Evolutionary conservation across 805 yeast species (phyloP).

Genomic region (Candida cerambycidarum): DNA sequence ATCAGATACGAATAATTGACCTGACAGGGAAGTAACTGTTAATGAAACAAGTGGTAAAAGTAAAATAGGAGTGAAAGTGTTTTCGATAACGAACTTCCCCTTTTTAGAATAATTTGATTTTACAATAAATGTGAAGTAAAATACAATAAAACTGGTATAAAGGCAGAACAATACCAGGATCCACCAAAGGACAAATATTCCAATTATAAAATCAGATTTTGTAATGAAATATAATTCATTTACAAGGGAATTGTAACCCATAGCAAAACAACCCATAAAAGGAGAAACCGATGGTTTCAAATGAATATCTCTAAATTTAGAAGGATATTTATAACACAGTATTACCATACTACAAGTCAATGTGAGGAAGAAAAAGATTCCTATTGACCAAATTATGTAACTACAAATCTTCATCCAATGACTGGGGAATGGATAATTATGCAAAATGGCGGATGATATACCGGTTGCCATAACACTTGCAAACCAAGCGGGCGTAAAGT

Average conservation of each 20-base stretch:
- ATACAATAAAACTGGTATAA: conserved; percentile 58
- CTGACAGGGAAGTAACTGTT: conserved; percentile 74
- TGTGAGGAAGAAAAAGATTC: conserved; percentile 47
- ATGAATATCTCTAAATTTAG: conserved; percentile 18
- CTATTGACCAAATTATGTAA: conserved; percentile 60
- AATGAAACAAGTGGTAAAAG: conserved; percentile 78
- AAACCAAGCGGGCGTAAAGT: conserved; percentile 55
- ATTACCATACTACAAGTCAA: conserved; percentile 43
- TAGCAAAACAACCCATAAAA: conserved; percentile 75
- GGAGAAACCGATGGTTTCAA: conserved; percentile 48
- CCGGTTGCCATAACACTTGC: conserved; percentile 87
- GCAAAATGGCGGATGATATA: conserved; percentile 60
- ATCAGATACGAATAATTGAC: conserved; percentile 50
- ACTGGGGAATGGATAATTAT: conserved; percentile 63
- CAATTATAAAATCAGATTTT: conserved; percentile 42
- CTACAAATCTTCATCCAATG: conserved; percentile 60
- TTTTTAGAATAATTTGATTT: conserved; percentile 26
- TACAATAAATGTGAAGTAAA: conserved; percentile 48
- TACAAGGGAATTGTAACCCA: conserved; percentile 73
- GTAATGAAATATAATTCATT: conserved; percentile 53
- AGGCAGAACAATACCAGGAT: conserved; percentile 55
- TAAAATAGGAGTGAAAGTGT: conserved; percentile 52
- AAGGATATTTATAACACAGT: conserved; percentile 37
- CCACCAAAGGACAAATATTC: conserved; percentile 67
- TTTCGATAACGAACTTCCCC: conserved; percentile 17